Evolutionary conservation across 192 early-diverging fungal genomes (phyloP).

Genomic region (Cetraspora pellucida): DNA sequence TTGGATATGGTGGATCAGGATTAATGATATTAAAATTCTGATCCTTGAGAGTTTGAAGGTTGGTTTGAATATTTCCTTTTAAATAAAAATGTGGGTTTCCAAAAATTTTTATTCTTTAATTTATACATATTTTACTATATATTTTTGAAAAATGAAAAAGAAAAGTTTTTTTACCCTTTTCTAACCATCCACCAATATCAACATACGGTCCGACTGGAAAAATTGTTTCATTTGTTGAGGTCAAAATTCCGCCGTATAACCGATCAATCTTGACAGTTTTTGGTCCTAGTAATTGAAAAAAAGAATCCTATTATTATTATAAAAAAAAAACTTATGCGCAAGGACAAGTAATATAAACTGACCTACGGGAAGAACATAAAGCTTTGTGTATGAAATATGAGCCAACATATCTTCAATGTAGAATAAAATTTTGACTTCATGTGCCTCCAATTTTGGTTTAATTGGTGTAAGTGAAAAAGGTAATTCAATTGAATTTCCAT

Average conservation of each 20-base stretch:
- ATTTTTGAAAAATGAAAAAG: not conserved
- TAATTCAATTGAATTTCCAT: not conserved
- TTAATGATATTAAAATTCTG: slow-evolving; percentile 34
- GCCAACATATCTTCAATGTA: not conserved
- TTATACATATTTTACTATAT: no score
- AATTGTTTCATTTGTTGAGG: slow-evolving; percentile 8
- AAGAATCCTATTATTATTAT: not conserved
- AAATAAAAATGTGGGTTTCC: not conserved
- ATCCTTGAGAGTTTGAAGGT: slow-evolving; percentile 31
- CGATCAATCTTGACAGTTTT: slow-evolving; percentile 36
- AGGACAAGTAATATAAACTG: not conserved
- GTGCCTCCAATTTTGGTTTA: slow-evolving; percentile 16
- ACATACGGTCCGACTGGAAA: slow-evolving; percentile 31
- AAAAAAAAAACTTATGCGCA: not conserved
- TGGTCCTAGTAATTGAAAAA: slow-evolving; percentile 11
- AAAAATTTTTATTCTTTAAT: not conserved
- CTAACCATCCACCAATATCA: slow-evolving; percentile 29
- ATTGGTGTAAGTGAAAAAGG: slow-evolving; percentile 9
- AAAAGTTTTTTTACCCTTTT: not conserved
- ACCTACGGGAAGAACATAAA: slow-evolving; percentile 24
- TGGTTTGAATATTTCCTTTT: not conserved
- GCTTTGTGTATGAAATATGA: not conserved
- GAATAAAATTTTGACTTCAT: slow-evolving; percentile 15
- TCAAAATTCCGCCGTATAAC: slow-evolving; percentile 29
- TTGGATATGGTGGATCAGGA: slow-evolving; percentile 30